Conservation (phyloP, 2,329 filamentous ascomycete genomes). For the Coniochaeta ligniaria region DNA sequence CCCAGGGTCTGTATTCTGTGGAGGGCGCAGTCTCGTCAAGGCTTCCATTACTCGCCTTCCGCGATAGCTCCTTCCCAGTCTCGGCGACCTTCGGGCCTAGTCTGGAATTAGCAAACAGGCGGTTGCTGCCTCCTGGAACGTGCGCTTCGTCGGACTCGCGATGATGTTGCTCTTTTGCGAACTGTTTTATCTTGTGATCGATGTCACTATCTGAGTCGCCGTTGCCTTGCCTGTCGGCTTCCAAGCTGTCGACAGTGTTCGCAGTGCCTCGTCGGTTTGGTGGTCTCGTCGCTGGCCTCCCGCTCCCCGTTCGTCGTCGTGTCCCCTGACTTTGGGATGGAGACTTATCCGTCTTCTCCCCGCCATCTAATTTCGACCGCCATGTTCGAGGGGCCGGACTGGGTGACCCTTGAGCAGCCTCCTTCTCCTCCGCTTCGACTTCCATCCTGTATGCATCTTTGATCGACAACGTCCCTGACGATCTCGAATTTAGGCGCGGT, state of each 20-base stretch:
- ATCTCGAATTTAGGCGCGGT: conserved; percentile 6
- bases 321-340: conserved; percentile 5
- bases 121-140: conserved; percentile 15
- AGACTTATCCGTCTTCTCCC: conserved; percentile 17
- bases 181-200: conserved; percentile 20
- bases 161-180: conserved; percentile 16
- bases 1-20: conserved; percentile 9
- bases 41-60: conserved; percentile 27
- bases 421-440: conserved; percentile 22
- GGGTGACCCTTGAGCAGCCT: conserved; percentile 35
- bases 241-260: conserved; percentile 8
- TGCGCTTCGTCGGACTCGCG: conserved; percentile 11
- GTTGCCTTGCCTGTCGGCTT: conserved; percentile 10
- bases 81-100: conserved; percentile 28
- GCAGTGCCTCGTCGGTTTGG: conserved; percentile 8
- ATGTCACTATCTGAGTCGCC: conserved; percentile 21
- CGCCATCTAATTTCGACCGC: conserved; percentile 24
- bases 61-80: conserved; percentile 21
- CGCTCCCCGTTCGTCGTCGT: conserved; percentile 2
- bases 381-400: conserved; percentile 43
- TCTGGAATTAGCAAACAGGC: conserved; percentile 27
- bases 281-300: conserved; percentile 5
- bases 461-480: conserved; percentile 25
- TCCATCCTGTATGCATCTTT: conserved; percentile 33
- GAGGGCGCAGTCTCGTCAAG: conserved; percentile 18